Evolutionary conservation across 176 grass and related monocot species (phyloP).

Genomic region (Dactylis glomerata): DNA sequence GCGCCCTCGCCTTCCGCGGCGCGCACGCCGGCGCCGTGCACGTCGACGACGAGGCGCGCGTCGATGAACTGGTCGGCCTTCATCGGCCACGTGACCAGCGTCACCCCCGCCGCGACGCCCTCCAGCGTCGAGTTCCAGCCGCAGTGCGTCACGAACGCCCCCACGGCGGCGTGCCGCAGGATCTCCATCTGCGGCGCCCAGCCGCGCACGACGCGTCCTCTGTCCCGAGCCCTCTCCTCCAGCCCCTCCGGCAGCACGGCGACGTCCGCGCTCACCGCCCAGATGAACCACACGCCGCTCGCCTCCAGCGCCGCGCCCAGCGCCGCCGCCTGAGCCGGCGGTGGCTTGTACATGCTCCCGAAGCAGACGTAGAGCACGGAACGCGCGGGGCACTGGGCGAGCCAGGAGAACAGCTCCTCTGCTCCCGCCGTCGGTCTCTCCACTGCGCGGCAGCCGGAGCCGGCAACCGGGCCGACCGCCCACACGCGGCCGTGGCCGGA

Average conservation of each 20-base stretch:
- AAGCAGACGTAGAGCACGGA: constrained; percentile 61
- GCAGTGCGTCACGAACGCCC: constrained; percentile 74
- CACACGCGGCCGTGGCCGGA: constrained; percentile 39
- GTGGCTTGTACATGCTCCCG: constrained; percentile 44
- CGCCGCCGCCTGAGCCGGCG: constrained; percentile 18
- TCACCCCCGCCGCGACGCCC: constrained; percentile 27
- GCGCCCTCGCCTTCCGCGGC: constrained; percentile 16
- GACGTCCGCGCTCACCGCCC: not conserved
- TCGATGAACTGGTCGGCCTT: constrained; percentile 36
- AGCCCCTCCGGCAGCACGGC: constrained; percentile 14
- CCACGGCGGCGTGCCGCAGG: constrained; percentile 18
- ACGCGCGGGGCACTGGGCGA: constrained; percentile 24
- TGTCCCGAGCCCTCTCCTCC: constrained; percentile 12
- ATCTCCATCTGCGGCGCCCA: constrained; percentile 49
- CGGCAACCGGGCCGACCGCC: constrained; percentile 39
- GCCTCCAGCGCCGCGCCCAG: constrained; percentile 35
- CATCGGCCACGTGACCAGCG: constrained; percentile 38
- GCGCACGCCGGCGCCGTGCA: constrained; percentile 6
- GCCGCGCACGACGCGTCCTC: constrained; percentile 27
- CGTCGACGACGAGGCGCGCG: constrained; percentile 25
- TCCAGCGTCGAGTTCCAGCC: constrained; percentile 79
- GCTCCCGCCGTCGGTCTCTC: not conserved
- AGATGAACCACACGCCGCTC: constrained; percentile 34
- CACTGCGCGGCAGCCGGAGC: not conserved
- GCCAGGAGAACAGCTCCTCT: constrained; percentile 27